A percentile compares a stretch with the other conserved stretches of the same genome.
Conservation (phyloP, 768 basidiomycete genomes). For the Phanerochaete sordida region DNA sequence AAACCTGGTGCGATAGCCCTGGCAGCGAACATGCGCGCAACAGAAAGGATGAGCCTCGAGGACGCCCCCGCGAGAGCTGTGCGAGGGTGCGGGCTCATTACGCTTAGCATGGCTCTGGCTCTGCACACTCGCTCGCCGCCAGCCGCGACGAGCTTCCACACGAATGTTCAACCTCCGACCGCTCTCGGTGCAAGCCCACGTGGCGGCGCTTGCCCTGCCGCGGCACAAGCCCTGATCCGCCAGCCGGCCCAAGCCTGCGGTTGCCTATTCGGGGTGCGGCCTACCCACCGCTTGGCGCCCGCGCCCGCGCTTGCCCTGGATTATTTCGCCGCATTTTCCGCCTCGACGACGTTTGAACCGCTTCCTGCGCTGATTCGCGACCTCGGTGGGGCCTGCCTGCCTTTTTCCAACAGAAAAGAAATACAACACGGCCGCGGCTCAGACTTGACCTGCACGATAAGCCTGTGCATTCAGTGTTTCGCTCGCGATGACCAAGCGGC, state of each 20-base stretch:
- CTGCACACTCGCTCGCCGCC: no score
- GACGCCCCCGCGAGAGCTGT: background rate
- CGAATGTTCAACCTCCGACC: background rate
- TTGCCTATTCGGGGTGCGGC: background rate
- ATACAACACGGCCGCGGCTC: background rate
- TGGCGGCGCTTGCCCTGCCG: slow-evolving; percentile 1
- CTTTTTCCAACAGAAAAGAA: no score
- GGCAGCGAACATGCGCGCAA: no score
- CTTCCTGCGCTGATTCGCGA: background rate
- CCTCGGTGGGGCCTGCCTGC: background rate
- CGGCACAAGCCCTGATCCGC: background rate
- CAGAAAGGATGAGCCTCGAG: background rate
- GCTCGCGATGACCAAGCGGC: background rate
- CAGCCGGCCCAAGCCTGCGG: background rate
- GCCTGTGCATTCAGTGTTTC: background rate
- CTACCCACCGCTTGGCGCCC: no score
- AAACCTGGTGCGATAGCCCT: no score
- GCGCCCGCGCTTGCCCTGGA: background rate
- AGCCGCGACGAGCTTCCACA: no score
- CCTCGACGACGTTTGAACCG: background rate
- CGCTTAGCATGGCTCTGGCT: no score
- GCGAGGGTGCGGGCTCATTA: no score
- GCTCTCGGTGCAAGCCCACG: slow-evolving; percentile 1
- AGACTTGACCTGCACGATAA: background rate
- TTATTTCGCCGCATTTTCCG: background rate